Evolutionary conservation across 169 alveolate species (phyloP), one percentile per base, ranked within the genome.

Genomic region (Babesia sp.): DNA sequence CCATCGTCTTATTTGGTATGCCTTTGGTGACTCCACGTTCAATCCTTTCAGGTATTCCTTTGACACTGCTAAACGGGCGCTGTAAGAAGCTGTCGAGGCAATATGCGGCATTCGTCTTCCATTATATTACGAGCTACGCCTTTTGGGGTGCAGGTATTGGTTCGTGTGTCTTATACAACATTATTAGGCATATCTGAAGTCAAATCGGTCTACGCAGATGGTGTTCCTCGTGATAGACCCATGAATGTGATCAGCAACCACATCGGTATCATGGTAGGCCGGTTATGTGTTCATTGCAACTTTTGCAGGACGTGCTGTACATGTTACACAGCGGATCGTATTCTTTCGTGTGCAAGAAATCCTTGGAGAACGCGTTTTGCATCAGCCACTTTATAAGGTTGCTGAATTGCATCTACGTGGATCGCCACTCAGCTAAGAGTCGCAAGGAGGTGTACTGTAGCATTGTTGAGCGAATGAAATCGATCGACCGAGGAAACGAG

Each of bases 201-300:
- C 14, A 59, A 59, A 51, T 34, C 70, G 12, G 70, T 59, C 9
- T 59, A 37, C 36, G 56, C 54, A 2, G 54, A 41, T 7, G 70
- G 56, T 3, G 54, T 34, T 14, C 9, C 24, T 6, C 70, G 64
- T 20, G 64, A 59, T 20, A 12, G n/a, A 16, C 54, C 70, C 18
- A 59, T 37, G 22, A 59, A 41, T 45, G 70, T 59, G 37, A 59
- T 59, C 54, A 59, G 70, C 53, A 59, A 59, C 54, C 70, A 59
- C 53, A 59, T 59, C n/a, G 70, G 70, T 28, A 24, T 59, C 41
- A 1, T 59, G 70, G 70, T 59, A 59, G 16, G 70, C n/a, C 37
- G 29, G 3, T 2, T 24, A 8, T 4, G 11, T 2, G 8, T 5
- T 1, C 55, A 7, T 33, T 34, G 12, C 2, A 1, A 4, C 16